Base-by-base conservation (phyloP, 2,329 filamentous ascomycete genomes). In the Dactylellina haptotyla region DNA sequence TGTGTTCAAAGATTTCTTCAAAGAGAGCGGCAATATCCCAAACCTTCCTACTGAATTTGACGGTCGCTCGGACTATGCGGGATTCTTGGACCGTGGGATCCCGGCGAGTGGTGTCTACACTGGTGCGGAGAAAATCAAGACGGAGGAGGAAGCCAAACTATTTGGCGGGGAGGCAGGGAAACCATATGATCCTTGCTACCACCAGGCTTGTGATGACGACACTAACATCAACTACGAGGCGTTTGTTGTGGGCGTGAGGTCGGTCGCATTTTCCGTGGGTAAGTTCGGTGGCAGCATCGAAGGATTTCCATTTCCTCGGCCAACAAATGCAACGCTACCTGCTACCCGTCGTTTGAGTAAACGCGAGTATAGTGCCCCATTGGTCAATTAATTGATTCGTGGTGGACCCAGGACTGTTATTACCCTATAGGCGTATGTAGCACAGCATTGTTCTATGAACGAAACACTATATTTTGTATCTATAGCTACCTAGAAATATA, bases 251-350 rank as follows among this genome's bases (percentile, higher is more conserved):
- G 86, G 85, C 77, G 82, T 83, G 8, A 83, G 84, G 79, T 84
- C 82, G 53, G 88, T 92, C 75, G 89, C 89, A 2, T 87, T 90
- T 80, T 88, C 87, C 0, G 86, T 91, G 12, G 89, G 88, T 0
- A 88, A 86, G 0, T 91, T 87, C 77, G 89, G 88, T 14, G 79
- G 82, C 1, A 89, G 87, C 0, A 87, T 90, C 76, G 83, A 89
- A 4, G 87, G 84, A 9, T 89, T 90, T 80, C 41, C 39, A 2
- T 59, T 61, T 26, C 57, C 53, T 8, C 53, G 53, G 8, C 34
- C 53, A 14, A 12, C 23, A 18, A 57, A 57, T 18, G 12, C 18
- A 20, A 25, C 41, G 41, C 16, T 46, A n/a, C n/a, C n/a, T n/a
- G n/a, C n/a, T n/a, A n/a, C n/a, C n/a, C n/a, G n/a, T n/a, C n/a